phyloP scores from a whole-genome alignment of 2,329 filamentous ascomycete genomes.

The Neoarthrinium moseri region DNA sequence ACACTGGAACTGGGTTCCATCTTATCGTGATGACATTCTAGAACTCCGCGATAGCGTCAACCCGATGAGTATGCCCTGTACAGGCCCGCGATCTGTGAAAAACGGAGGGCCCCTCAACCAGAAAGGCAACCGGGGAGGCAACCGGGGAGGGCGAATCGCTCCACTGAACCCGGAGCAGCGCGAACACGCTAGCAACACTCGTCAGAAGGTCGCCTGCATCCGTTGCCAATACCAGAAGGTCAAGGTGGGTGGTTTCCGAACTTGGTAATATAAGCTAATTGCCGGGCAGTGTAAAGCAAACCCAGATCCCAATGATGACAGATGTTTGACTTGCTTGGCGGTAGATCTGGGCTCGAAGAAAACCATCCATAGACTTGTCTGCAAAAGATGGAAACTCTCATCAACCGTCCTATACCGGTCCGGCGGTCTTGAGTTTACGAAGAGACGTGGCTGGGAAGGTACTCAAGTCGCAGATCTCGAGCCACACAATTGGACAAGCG shows the following conservation, averaged over 20 bases:
- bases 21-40: not conserved
- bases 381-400: slow-evolving; percentile 41
- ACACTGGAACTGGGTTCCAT: not conserved
- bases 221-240: slow-evolving; percentile 44
- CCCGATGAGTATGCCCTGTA: too few relatives aligned
- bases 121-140: not conserved
- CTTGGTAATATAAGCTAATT: not conserved
- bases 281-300: slow-evolving; percentile 35
- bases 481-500: slow-evolving; percentile 26
- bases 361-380: slow-evolving; percentile 44
- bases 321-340: slow-evolving; percentile 38
- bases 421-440: slow-evolving; percentile 42
- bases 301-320: slow-evolving; percentile 21
- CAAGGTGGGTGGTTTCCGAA: slow-evolving; percentile 30
- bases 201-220: slow-evolving; percentile 38
- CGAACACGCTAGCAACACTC: slow-evolving; percentile 32
- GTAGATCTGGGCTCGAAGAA: slow-evolving; percentile 41
- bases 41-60: not conserved
- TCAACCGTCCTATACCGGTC: slow-evolving; percentile 40
- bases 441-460: slow-evolving; percentile 34
- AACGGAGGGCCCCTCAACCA: too few relatives aligned
- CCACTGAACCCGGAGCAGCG: slow-evolving; percentile 13
- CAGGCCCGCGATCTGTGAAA: too few relatives aligned
- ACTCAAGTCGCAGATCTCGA: slow-evolving; percentile 39
- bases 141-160: slow-evolving; percentile 9